Conservation (phyloP, 2,329 filamentous ascomycete species). For the Ceratocystis albifundus region DNA sequence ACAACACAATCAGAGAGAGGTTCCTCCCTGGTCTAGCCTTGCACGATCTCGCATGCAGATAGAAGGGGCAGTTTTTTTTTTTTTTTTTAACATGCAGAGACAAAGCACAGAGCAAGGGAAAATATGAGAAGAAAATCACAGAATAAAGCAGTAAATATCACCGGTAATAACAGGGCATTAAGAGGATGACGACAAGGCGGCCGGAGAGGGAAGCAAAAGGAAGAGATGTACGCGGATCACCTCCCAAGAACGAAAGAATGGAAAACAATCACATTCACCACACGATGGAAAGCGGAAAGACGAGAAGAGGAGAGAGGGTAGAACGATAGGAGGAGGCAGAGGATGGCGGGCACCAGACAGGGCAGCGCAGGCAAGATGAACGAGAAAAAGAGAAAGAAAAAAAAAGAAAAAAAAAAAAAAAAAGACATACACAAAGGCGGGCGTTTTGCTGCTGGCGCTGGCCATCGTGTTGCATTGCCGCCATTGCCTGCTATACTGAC, state of each 20-base stretch:
- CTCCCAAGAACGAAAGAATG: background rate
- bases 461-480: background rate
- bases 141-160: background rate
- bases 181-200: background rate
- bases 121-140: too few relatives aligned
- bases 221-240: background rate
- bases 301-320: background rate
- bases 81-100: too few relatives aligned
- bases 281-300: background rate
- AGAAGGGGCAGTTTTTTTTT: too few relatives aligned
- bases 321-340: background rate
- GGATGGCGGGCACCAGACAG: background rate
- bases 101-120: too few relatives aligned
- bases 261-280: background rate
- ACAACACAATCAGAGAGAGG: too few relatives aligned
- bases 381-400: background rate
- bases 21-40: too few relatives aligned
- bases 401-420: background rate
- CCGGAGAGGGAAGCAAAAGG: background rate
- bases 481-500: background rate
- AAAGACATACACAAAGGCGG: background rate
- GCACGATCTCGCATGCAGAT: too few relatives aligned
- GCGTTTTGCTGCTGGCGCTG: background rate
- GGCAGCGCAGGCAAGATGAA: too few relatives aligned
- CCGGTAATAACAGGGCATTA: background rate